Evolutionary conservation across 2,329 filamentous ascomycete species (phyloP).

Genomic region (Nemania bipapillata): DNA sequence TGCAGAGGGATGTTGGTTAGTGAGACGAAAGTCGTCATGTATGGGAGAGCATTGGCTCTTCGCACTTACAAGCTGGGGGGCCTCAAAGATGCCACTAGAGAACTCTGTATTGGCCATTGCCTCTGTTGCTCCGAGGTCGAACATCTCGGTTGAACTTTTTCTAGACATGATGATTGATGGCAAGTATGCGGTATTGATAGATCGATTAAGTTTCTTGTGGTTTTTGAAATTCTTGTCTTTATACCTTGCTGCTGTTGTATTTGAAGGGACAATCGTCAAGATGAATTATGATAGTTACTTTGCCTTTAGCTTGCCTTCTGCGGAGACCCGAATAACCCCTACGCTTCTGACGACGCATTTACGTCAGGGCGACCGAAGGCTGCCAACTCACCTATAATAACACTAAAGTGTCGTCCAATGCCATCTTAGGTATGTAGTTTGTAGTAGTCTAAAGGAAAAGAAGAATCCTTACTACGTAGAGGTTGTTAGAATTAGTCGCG

Average conservation of each 20-base stretch:
- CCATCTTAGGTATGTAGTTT: background rate
- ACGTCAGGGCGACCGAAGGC: conserved; percentile 11
- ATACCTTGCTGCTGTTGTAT: too few relatives aligned
- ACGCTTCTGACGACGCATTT: background rate
- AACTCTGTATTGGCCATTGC: conserved; percentile 32
- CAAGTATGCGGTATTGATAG: background rate
- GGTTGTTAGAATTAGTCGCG: background rate
- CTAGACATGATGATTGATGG: background rate
- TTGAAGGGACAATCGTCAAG: background rate
- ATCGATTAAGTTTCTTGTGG: too few relatives aligned
- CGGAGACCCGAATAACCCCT: background rate
- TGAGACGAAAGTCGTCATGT: background rate
- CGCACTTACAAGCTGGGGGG: conserved; percentile 10
- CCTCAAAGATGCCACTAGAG: conserved; percentile 21
- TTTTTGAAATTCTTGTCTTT: too few relatives aligned
- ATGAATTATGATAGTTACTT: background rate
- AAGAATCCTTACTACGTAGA: background rate
- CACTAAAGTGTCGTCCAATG: background rate
- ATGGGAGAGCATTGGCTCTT: background rate
- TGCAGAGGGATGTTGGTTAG: background rate
- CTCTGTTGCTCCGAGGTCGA: conserved; percentile 21
- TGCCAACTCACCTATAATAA: background rate
- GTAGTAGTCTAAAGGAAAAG: background rate
- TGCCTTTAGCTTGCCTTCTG: background rate
- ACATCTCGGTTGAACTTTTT: conserved; percentile 13